phyloP scores from a whole-genome alignment of 108 stramenopile species.

The Nitzschia sp. region DNA sequence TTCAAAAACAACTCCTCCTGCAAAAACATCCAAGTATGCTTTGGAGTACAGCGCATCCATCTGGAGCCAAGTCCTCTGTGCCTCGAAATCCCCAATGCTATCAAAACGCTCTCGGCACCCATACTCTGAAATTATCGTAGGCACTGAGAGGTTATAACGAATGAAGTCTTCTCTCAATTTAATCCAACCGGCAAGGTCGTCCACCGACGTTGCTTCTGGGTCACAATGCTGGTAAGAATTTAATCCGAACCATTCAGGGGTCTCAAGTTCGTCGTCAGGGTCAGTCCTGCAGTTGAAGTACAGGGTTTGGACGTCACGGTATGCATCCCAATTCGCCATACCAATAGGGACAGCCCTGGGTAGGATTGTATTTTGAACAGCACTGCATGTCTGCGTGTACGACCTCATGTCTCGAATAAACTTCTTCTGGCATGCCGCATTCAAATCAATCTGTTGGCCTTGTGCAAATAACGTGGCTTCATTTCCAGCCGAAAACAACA shows the following conservation, averaged over 20 bases:
- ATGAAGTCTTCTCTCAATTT: slow-evolving; percentile 15
- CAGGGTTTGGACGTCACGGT: background rate
- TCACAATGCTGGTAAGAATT: slow-evolving; percentile 47
- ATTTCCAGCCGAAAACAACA: slow-evolving; percentile 48
- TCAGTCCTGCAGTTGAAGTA: slow-evolving; percentile 45
- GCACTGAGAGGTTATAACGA: slow-evolving; percentile 20
- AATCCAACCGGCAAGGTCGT: slow-evolving; percentile 28
- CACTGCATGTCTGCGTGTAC: slow-evolving; percentile 30
- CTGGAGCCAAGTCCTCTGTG: slow-evolving; percentile 39
- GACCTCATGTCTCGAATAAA: slow-evolving; percentile 48
- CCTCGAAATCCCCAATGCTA: slow-evolving; percentile 39
- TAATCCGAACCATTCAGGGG: slow-evolving; percentile 47
- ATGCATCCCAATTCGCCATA: slow-evolving; percentile 30
- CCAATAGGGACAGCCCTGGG: slow-evolving; percentile 43
- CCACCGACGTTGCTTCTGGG: slow-evolving; percentile 4
- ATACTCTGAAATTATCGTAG: slow-evolving; percentile 43
- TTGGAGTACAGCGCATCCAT: slow-evolving; percentile 21
- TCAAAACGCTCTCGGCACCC: slow-evolving; percentile 43
- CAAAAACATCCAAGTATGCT: slow-evolving; percentile 33
- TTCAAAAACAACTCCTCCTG: slow-evolving; percentile 51
- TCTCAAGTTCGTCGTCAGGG: slow-evolving; percentile 34
- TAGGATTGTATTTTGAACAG: slow-evolving; percentile 5
- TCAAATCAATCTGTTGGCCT: slow-evolving; percentile 19
- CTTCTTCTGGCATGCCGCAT: slow-evolving; percentile 50
- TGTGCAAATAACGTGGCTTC: slow-evolving; percentile 39